Conservation (phyloP, 257 asterid species). For the Nicotiana benthamiana region DNA sequence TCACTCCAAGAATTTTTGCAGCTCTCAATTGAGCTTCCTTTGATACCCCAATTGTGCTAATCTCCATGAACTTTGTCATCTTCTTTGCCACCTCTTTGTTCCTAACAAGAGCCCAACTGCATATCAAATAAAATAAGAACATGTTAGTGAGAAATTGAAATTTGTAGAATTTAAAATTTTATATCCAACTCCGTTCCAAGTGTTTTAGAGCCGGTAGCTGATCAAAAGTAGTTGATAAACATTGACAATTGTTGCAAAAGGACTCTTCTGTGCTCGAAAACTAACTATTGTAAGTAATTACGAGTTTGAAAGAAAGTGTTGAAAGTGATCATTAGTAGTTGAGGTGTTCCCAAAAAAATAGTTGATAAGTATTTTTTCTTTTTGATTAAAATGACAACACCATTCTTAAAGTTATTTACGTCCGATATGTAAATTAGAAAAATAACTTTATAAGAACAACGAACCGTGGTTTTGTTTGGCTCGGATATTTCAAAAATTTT, state of each 20-base stretch:
- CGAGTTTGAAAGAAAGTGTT: neutral
- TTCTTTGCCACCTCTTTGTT: constrained; percentile 52
- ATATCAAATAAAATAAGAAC: neutral
- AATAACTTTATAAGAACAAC: neutral
- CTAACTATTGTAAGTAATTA: no score
- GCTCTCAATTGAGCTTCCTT: constrained; percentile 82
- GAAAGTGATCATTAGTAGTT: neutral
- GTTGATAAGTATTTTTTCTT: no score
- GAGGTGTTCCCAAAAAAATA: no score
- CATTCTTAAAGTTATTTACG: no score
- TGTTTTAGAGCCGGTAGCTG: no score
- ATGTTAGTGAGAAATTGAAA: neutral
- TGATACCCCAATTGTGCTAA: constrained; percentile 78
- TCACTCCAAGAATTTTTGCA: constrained; percentile 40
- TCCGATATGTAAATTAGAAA: no score
- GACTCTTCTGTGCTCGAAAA: no score
- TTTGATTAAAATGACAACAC: no score
- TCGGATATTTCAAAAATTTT: no score
- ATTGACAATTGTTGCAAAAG: no score
- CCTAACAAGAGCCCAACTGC: constrained; percentile 78
- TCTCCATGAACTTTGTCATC: constrained; percentile 65
- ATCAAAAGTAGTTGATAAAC: no score
- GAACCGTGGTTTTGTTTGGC: neutral
- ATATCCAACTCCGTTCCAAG: neutral
- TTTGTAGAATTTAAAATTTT: neutral